Evolutionary conservation across 352 stramenopile species (phyloP).

Genomic region (Pythium phragmiticola): DNA sequence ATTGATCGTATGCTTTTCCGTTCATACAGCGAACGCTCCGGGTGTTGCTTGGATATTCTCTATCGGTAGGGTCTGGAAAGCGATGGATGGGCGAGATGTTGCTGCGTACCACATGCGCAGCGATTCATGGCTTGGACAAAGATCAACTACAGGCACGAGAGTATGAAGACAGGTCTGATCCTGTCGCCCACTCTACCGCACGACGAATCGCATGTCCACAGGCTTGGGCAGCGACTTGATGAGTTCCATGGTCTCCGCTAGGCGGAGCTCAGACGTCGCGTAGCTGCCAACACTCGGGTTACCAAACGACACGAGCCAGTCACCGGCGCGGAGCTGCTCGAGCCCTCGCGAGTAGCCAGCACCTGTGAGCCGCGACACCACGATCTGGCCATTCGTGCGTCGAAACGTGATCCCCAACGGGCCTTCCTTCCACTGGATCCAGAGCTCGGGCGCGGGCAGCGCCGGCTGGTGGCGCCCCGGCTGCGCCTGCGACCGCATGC

Average conservation of each 20-base stretch:
- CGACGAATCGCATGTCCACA: conserved; percentile 77
- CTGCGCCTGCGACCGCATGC: not conserved
- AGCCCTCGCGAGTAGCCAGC: conserved; percentile 62
- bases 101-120: conserved; percentile 1
- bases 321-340: conserved; percentile 61
- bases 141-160: too few relatives aligned
- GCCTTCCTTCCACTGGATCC: conserved; percentile 70
- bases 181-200: conserved; percentile 36
- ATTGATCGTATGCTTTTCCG: too few relatives aligned
- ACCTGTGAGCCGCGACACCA: conserved; percentile 72
- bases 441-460: conserved; percentile 50
- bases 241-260: conserved; percentile 81
- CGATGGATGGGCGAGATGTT: not conserved
- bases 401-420: conserved; percentile 82
- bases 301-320: conserved; percentile 82
- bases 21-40: too few relatives aligned
- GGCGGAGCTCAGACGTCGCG: conserved; percentile 51
- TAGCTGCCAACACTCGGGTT: conserved; percentile 31
- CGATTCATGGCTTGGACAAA: not conserved
- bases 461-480: not conserved
- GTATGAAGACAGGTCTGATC: too few relatives aligned
- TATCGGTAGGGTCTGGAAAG: not conserved
- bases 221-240: conserved; percentile 76
- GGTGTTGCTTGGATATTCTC: not conserved
- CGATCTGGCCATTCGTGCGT: conserved; percentile 71